Percentiles rank a stretch among this genome's conserved stretches.
These are phyloP conservation scores for Thecamonas trahens DNA, from an alignment of 78 protist species.

Conservation along the genomic window DNA sequence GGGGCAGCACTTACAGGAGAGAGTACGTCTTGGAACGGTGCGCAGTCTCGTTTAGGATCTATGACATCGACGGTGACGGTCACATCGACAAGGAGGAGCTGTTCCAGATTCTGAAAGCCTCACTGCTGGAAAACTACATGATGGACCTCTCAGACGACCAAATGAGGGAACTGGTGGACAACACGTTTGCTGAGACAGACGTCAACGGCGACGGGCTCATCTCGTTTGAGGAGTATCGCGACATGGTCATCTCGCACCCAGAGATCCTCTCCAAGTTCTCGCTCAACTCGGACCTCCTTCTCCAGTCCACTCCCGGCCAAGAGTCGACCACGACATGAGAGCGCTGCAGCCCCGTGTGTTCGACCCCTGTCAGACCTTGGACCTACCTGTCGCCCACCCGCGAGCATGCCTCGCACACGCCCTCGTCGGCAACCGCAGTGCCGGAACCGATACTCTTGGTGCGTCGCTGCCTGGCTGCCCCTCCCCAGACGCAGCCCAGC, in stretches of 20 bases:
- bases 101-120: constrained; percentile 4
- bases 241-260: constrained; percentile 14
- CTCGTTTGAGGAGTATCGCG: constrained; percentile 27
- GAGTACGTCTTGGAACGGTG: background rate
- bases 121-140: background rate
- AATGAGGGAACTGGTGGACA: constrained; percentile 13
- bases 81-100: constrained; percentile 19
- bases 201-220: constrained; percentile 15
- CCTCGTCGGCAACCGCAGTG: too few species aligned
- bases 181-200: constrained; percentile 29
- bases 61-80: constrained; percentile 30
- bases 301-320: too few species aligned
- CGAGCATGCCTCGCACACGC: too few species aligned
- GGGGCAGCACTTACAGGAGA: background rate
- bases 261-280: constrained; percentile 9
- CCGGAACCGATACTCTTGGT: too few species aligned
- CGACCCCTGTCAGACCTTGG: too few species aligned
- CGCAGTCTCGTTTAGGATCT: constrained; percentile 25
- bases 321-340: too few species aligned
- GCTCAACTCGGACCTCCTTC: background rate
- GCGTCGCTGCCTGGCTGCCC: too few species aligned
- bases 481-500: too few species aligned
- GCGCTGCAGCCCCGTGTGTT: too few species aligned
- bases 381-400: too few species aligned
- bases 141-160: constrained; percentile 16